These are phyloP conservation scores for Lablab purpureus DNA, from an alignment of 306 rosid genomes.

Conservation along the genomic window DNA sequence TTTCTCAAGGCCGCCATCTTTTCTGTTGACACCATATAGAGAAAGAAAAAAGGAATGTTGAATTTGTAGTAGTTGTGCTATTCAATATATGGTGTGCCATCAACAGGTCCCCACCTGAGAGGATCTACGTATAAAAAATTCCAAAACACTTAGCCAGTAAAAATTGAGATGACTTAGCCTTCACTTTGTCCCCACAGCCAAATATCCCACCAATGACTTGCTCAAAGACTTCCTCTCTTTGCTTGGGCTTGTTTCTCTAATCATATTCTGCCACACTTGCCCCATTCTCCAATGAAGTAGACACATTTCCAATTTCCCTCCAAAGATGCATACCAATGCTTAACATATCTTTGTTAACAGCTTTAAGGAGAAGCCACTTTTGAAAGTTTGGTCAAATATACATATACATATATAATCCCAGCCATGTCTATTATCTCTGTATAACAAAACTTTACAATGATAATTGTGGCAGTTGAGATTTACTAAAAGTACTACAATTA, in stretches of 20 bases:
- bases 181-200: constrained; percentile 69
- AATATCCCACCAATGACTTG: constrained; percentile 23
- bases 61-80: neutral
- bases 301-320: neutral
- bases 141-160: neutral
- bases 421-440: neutral
- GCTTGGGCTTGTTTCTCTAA: constrained; percentile 32
- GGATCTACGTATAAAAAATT: constrained; percentile 24
- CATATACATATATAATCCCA: neutral
- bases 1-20: constrained; percentile 47
- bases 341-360: constrained; percentile 7
- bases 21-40: constrained; percentile 32
- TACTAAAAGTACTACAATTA: constrained; percentile 39
- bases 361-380: constrained; percentile 27
- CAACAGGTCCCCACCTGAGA: constrained; percentile 41
- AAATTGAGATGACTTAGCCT: constrained; percentile 51
- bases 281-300: constrained; percentile 6
- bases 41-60: neutral
- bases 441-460: constrained; percentile 5
- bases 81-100: constrained; percentile 25
- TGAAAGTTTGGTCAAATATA: constrained; percentile 8
- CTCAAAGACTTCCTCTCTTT: constrained; percentile 34
- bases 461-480: constrained; percentile 21
- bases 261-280: constrained; percentile 5
- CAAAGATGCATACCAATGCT: constrained; percentile 15